Conservation (phyloP, 1,284 basidiomycete species). For the Anthracocystis panici-leucophaei region DNA sequence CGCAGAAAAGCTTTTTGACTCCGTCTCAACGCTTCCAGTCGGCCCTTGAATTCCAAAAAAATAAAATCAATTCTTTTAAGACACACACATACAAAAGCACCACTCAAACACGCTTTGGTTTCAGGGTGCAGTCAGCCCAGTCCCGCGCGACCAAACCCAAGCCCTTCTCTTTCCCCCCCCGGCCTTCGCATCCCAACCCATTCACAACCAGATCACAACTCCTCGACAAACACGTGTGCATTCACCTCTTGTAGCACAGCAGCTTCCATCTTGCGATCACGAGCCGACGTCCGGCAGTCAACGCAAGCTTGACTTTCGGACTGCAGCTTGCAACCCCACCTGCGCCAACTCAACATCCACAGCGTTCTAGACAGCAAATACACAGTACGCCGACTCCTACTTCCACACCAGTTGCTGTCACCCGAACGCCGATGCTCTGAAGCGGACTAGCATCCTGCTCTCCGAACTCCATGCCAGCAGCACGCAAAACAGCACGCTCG, state of each 20-base stretch:
- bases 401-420: not conserved
- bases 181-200: not conserved
- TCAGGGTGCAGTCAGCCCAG: conserved; percentile 11
- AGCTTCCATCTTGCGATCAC: not conserved
- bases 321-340: not conserved
- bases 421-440: conserved; percentile 6
- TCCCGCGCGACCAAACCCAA: not conserved
- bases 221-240: not conserved
- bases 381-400: not conserved
- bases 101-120: conserved; percentile 4
- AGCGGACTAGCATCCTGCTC: not conserved
- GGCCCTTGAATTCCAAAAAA: not conserved
- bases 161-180: not conserved
- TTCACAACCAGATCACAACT: not conserved
- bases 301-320: conserved; percentile 3
- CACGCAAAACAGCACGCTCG: conserved; percentile 9
- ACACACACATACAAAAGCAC: conserved; percentile 2
- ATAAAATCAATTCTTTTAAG: not conserved
- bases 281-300: not conserved
- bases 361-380: too few relatives aligned
- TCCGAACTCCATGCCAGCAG: conserved; percentile 15
- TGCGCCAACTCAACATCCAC: not conserved
- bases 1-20: not conserved
- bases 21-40: not conserved
- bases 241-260: not conserved